Evolutionary conservation across 805 yeast genomes (phyloP).

Genomic region (Metschnikowia cerradonensis): DNA sequence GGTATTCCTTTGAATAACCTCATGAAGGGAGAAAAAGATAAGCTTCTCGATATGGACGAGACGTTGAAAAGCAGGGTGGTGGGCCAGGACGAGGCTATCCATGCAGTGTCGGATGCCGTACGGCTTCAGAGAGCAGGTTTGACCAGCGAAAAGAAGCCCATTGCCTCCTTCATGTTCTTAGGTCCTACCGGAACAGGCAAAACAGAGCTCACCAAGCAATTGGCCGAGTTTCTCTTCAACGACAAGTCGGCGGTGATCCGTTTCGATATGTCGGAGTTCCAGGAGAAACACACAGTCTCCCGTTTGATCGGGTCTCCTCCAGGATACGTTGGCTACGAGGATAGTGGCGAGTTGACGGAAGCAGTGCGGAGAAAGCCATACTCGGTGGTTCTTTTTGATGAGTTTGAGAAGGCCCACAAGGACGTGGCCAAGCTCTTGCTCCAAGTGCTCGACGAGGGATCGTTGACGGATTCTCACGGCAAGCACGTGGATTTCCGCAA

Average conservation of each 20-base stretch:
- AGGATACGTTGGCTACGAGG: constrained; percentile 95
- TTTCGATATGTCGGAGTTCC: constrained; percentile 98
- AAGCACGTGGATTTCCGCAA: constrained; percentile 91
- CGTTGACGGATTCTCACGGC: constrained; percentile 92
- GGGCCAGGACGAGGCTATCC: constrained; percentile 94
- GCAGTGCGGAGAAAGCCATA: constrained; percentile 95
- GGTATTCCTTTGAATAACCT: constrained; percentile 91
- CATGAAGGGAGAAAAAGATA: constrained; percentile 92
- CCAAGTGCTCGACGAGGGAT: constrained; percentile 94
- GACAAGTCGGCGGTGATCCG: constrained; percentile 83
- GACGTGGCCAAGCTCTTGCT: constrained; percentile 87
- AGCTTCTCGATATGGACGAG: constrained; percentile 81
- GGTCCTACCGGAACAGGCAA: constrained; percentile 99
- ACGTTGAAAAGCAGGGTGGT: constrained; percentile 74
- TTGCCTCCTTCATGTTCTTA: constrained; percentile 91
- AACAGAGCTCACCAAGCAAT: constrained; percentile 88
- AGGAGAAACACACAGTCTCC: constrained; percentile 87
- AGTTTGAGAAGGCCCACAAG: constrained; percentile 94
- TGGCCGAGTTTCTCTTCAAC: constrained; percentile 89
- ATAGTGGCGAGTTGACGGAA: constrained; percentile 93
- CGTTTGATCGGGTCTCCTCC: constrained; percentile 97
- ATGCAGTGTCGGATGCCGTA: constrained; percentile 88
- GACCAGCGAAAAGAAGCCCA: constrained; percentile 90
- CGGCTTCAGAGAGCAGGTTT: constrained; percentile 95
- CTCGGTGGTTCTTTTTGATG: constrained; percentile 88